phyloP scores from a whole-genome alignment of 208 protist genomes.

The Leishmania major region DNA sequence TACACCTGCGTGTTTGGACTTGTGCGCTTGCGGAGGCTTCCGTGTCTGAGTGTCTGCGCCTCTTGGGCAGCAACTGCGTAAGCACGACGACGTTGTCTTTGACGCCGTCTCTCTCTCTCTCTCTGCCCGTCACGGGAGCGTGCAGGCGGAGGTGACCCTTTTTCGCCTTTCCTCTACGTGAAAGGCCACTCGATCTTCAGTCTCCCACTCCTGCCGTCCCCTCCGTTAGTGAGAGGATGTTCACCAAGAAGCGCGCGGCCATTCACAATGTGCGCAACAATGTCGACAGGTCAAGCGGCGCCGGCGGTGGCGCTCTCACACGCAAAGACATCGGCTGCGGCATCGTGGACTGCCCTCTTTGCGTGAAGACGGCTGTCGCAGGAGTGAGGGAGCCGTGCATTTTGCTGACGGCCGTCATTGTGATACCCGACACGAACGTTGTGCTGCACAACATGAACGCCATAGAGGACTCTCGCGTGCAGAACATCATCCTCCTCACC shows the following conservation, averaged over 20 bases:
- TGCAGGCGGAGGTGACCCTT: neutral
- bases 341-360: constrained; percentile 57
- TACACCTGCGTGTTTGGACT: neutral
- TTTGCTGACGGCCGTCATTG: constrained; percentile 30
- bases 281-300: constrained; percentile 9
- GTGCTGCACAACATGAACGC: constrained; percentile 94
- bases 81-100: neutral
- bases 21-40: neutral
- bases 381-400: constrained; percentile 32
- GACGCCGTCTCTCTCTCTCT: neutral
- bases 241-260: constrained; percentile 67
- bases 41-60: neutral
- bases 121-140: neutral
- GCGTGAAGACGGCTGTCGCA: constrained; percentile 35
- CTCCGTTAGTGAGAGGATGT: constrained; percentile 43
- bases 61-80: neutral
- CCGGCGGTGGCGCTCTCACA: constrained; percentile 40
- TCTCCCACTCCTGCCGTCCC: neutral
- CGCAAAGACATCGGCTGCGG: constrained; percentile 88
- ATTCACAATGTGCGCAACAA: constrained; percentile 56
- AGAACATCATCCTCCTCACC: constrained; percentile 89
- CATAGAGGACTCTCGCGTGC: constrained; percentile 73
- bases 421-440: constrained; percentile 92
- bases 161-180: neutral
- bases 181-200: neutral